Conservation (phyloP, 1,284 basidiomycete species). For the Austropuccinia psidii region DNA sequence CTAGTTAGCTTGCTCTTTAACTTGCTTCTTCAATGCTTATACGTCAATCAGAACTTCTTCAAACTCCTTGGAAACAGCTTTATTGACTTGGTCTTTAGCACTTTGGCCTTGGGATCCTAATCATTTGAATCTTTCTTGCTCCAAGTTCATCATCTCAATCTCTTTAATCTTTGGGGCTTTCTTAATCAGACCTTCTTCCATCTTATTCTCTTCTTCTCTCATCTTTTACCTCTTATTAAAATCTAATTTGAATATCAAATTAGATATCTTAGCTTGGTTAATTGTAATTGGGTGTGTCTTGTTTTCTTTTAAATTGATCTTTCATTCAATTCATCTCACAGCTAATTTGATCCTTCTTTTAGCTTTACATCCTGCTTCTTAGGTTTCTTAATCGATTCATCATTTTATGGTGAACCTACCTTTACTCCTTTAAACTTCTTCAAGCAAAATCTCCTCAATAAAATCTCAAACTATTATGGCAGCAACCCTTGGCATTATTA, state of each 20-base stretch:
- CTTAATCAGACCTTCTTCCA: conserved; percentile 38
- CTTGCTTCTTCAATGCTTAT: conserved; percentile 77
- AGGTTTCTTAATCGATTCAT: conserved; percentile 57
- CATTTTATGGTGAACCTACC: conserved; percentile 62
- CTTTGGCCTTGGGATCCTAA: conserved; percentile 60
- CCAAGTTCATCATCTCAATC: conserved; percentile 38
- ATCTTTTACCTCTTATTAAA: conserved; percentile 3
- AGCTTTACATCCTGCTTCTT: conserved; percentile 50
- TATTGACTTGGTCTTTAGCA: conserved; percentile 69
- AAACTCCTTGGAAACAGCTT: conserved; percentile 82
- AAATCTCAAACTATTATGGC: conserved; percentile 92
- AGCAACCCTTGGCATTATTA: conserved; percentile 79
- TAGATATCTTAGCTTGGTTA: conserved; percentile 19
- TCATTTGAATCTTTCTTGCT: conserved; percentile 73
- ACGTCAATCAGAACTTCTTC: conserved; percentile 80
- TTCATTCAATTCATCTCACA: conserved; percentile 15
- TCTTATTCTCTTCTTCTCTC: conserved; percentile 24
- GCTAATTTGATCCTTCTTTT: neutral
- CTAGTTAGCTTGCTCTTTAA: conserved; percentile 71
- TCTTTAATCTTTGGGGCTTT: conserved; percentile 40
- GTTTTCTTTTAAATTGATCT: conserved; percentile 32
- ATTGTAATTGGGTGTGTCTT: conserved; percentile 40
- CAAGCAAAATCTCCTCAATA: conserved; percentile 62
- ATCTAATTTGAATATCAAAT: neutral
- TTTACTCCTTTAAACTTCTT: conserved; percentile 77